Evolutionary conservation across 140 eudicot genomes (phyloP), one percentile per base, ranked within the genome.

Genomic region (Bidens hawaiensis): DNA sequence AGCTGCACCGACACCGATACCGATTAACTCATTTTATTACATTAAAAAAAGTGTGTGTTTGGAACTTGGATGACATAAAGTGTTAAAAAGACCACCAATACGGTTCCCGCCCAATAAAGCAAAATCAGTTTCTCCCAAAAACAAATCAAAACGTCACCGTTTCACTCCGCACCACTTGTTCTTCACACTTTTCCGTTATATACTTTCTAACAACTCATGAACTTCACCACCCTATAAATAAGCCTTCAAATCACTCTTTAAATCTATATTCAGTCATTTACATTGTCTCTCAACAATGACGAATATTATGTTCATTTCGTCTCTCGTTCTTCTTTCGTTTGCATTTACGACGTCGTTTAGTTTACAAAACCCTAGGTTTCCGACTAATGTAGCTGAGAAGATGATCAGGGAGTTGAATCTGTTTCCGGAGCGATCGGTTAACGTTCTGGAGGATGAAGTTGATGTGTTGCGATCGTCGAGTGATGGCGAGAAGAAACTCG

Each of bases 381-480:
- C 91, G 9, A 53, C 74, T 18, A 51, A 57, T 28, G 59, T 77
- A 21, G 96, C 91, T 1, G 79, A 84, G 71, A 62, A 83, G 60
- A 72, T 93, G 41, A 93, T 93, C 70, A 70, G 77, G 15, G 79
- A 63, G 61, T 89, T 93, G 58, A 93, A 88, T 59, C 61, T 93
- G 82, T 93, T 93, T 66, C 99, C 99, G 2, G 60, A 81, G 43
- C 76, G 55, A 1, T 60, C 82, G 15, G 57, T 82, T 70, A 93
- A 93, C 78, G 25, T 88, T 67, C 63, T 76, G 26, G 83, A 55
- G 5, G 62, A 73, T 1, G 75, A 27, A n/a, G n/a, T n/a, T 4
- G 75, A 48, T 10, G 60, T 0, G 15, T 25, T 6, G 63, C 52
- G 6, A 25, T 31, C 12, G 51, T 34, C 62, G 55, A n/a, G n/a